Evolutionary conservation across 805 yeast genomes (phyloP), one percentile per base, ranked within the genome.

Genomic region (Brettanomyces sp.): DNA sequence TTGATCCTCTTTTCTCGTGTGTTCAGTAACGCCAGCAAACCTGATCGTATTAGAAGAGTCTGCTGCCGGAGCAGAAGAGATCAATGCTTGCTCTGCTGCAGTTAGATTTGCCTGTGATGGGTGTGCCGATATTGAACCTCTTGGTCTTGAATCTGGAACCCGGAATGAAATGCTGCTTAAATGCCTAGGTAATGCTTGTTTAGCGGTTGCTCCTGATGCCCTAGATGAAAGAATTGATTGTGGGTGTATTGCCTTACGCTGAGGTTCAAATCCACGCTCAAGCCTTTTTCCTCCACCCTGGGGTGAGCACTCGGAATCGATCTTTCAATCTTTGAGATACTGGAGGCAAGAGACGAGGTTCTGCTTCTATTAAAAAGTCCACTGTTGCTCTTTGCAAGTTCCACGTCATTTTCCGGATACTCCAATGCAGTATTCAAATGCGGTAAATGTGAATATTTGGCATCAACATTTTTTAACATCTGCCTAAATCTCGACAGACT

Each of bases 71-170:
- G 42, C 33, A 5, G 42, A 42, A 23, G 53, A 50, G 5, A 50
- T 47, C 38, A 44, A 28, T n/a, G 42, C 45, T 14, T 44, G 41
- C 30, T 45, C 45, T 13, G 36, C 21, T 38, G 42, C 48, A 14
- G n/a, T 42, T 9, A 42, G 7, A n/a, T 3, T 11, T 4, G 39
- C 32, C 37, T 18, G 14, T 35, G 37, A 35, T n/a, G 37, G 37
- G 3, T 35, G 37, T 12, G 37, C 73, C 40, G 78, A 71, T 44
- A 77, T 76, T 1, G 82, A 77, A n/a, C 80, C 79, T 47, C 83
- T 61, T 52, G 37, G 37, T 50, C 72, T 73, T 34, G 49, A 50
- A 23, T 59, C 57, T 6, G 75, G 72, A 18, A 72, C 74, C 21
- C 73, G 74, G 53, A 76, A 76, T 3, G 79, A 74, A 9, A 76